Percentiles rank a stretch among this genome's conserved stretches.
Evolutionary conservation across 805 yeast genomes (phyloP).

Genomic region (Kluyveromyces wickerhamii): DNA sequence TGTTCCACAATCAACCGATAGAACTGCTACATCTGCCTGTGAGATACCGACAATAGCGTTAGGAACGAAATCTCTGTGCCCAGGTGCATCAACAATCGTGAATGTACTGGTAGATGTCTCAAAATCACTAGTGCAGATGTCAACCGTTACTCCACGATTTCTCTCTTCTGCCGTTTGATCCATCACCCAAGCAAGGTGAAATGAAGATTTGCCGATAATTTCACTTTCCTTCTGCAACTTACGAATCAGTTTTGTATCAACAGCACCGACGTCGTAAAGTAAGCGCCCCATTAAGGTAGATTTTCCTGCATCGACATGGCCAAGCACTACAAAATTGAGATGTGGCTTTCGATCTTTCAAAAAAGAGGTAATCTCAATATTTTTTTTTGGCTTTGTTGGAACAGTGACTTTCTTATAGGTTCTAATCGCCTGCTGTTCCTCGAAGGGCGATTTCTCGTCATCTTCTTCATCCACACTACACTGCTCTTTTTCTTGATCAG

Average conservation of each 20-base stretch:
- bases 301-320: constrained; percentile 99
- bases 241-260: constrained; percentile 92
- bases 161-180: constrained; percentile 98
- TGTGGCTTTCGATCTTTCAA: constrained; percentile 90
- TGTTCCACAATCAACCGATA: constrained; percentile 93
- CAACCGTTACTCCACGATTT: constrained; percentile 97
- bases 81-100: constrained; percentile 98
- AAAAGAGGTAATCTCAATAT: constrained; percentile 64
- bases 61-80: constrained; percentile 96
- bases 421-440: constrained; percentile 13
- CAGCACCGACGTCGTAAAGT: constrained; percentile 87
- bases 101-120: constrained; percentile 93
- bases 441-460: constrained; percentile 17
- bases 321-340: constrained; percentile 93
- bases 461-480: constrained; percentile 24
- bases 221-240: constrained; percentile 96
- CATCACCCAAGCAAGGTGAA: constrained; percentile 99
- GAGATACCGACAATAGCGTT: constrained; percentile 99
- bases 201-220: constrained; percentile 97
- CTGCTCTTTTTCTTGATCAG: constrained; percentile 17
- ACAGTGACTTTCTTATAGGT: constrained; percentile 22
- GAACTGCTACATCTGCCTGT: constrained; percentile 95
- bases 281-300: constrained; percentile 98
- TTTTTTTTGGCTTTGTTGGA: constrained; percentile 27
- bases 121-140: constrained; percentile 93